Evolutionary conservation across 2,329 filamentous ascomycete genomes (phyloP).

Genomic region (Fusarium poae): DNA sequence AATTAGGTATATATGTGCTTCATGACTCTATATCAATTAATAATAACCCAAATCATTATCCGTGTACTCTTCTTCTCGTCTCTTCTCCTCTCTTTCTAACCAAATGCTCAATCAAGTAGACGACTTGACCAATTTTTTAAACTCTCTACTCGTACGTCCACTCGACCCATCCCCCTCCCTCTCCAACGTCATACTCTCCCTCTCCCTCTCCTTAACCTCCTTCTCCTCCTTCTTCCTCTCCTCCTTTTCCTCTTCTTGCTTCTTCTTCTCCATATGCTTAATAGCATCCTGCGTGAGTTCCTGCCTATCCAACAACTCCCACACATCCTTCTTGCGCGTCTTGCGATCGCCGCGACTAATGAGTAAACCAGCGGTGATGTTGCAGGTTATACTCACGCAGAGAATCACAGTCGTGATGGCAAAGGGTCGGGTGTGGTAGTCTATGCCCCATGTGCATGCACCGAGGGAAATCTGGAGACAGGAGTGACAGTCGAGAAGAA

Average conservation of each 20-base stretch:
- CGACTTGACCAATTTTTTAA: conserved; percentile 32
- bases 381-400: conserved; percentile 81
- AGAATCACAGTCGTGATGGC: conserved; percentile 86
- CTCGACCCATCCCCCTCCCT: conserved; percentile 35
- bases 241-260: conserved; percentile 47
- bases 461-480: conserved; percentile 84
- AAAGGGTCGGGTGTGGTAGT: conserved; percentile 75
- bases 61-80: conserved; percentile 18
- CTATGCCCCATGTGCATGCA: conserved; percentile 81
- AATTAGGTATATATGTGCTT: conserved; percentile 11
- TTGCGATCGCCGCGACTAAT: conserved; percentile 82
- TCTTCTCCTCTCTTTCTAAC: not conserved
- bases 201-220: conserved; percentile 6
- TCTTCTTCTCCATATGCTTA: conserved; percentile 62
- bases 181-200: conserved; percentile 8
- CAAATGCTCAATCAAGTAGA: not conserved
- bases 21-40: conserved; percentile 24
- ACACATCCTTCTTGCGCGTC: conserved; percentile 87
- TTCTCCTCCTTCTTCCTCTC: conserved; percentile 13
- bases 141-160: conserved; percentile 21
- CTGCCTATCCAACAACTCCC: conserved; percentile 81
- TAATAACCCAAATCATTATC: conserved; percentile 26
- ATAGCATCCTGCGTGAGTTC: conserved; percentile 75
- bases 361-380: conserved; percentile 80
- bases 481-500: conserved; percentile 83